phyloP scores from a whole-genome alignment of 73 alveolate species.

The Stentor roeselii region DNA sequence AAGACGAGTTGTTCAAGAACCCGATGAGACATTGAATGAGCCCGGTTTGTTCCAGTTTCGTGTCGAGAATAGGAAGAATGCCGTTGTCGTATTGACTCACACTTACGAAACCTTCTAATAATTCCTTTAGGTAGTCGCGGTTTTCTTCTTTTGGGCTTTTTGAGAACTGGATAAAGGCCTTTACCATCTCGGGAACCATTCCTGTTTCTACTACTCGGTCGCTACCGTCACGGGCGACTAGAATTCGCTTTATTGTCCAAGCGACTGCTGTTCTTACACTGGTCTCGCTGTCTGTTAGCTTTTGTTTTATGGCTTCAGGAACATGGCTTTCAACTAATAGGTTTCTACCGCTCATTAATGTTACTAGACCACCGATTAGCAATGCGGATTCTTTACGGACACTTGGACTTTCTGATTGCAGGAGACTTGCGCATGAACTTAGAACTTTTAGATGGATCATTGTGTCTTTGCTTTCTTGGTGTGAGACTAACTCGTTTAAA shows the following conservation, averaged over 20 bases:
- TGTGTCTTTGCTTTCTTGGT: slow-evolving; percentile 77
- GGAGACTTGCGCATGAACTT: slow-evolving; percentile 58
- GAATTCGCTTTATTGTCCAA: slow-evolving; percentile 68
- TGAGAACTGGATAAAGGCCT: slow-evolving; percentile 74
- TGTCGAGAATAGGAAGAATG: slow-evolving; percentile 81
- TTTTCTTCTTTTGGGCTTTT: slow-evolving; percentile 65
- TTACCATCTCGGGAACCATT: slow-evolving; percentile 71
- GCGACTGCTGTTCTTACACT: slow-evolving; percentile 88
- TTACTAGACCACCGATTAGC: slow-evolving; percentile 71
- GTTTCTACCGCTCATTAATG: slow-evolving; percentile 75
- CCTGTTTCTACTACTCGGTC: slow-evolving; percentile 73
- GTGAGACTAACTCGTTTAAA: slow-evolving; percentile 81
- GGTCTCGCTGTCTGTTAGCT: slow-evolving; percentile 66
- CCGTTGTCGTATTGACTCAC: slow-evolving; percentile 81
- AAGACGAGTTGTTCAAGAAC: background rate
- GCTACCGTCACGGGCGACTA: slow-evolving; percentile 73
- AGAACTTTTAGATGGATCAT: slow-evolving; percentile 79
- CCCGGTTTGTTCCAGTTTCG: too few relatives aligned
- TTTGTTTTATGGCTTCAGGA: slow-evolving; percentile 66
- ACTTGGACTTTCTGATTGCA: slow-evolving; percentile 58
- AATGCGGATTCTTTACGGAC: slow-evolving; percentile 86
- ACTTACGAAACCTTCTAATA: slow-evolving; percentile 80
- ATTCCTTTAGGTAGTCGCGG: slow-evolving; percentile 69
- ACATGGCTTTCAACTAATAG: slow-evolving; percentile 51
- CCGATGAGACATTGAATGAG: slow-evolving; percentile 49